A percentile compares a stretch with the other conserved stretches of the same genome.
Conservation (phyloP, 2,329 filamentous ascomycete genomes). For the Fusarium temperatum region DNA sequence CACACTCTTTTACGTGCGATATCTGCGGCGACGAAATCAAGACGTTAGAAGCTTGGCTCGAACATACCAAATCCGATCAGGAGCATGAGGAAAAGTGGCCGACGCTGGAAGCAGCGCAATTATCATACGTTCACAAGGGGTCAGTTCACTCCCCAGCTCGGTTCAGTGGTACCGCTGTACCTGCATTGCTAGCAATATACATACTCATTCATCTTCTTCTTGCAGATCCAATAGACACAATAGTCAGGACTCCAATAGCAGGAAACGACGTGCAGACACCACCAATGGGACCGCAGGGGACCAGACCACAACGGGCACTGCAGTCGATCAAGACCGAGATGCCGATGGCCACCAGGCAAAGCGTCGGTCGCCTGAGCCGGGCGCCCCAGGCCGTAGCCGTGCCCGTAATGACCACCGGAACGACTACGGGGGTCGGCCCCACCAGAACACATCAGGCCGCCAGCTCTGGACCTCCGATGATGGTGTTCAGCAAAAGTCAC, state of each 20-base stretch:
- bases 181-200: not conserved
- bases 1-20: not conserved
- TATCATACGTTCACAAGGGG: conserved; percentile 21
- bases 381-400: conserved; percentile 12
- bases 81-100: conserved; percentile 32
- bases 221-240: not conserved
- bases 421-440: conserved; percentile 33
- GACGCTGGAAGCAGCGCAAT: conserved; percentile 1
- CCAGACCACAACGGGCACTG: not conserved
- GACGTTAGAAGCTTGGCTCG: conserved; percentile 40
- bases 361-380: conserved; percentile 41
- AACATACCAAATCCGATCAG: conserved; percentile 34
- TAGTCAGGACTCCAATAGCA: conserved; percentile 1
- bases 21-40: conserved; percentile 39
- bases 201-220: not conserved
- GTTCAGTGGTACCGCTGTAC: not conserved
- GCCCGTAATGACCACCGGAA: conserved; percentile 22
- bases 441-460: conserved; percentile 34
- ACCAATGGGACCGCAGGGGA: not conserved
- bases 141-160: not conserved
- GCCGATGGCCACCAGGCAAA: conserved; percentile 35
- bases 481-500: conserved; percentile 19
- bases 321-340: conserved; percentile 2
- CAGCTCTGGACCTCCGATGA: conserved; percentile 45
- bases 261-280: conserved; percentile 9